Evolutionary conservation across 805 yeast species (phyloP).

Genomic region (Wickerhamomyces sydowiorum): DNA sequence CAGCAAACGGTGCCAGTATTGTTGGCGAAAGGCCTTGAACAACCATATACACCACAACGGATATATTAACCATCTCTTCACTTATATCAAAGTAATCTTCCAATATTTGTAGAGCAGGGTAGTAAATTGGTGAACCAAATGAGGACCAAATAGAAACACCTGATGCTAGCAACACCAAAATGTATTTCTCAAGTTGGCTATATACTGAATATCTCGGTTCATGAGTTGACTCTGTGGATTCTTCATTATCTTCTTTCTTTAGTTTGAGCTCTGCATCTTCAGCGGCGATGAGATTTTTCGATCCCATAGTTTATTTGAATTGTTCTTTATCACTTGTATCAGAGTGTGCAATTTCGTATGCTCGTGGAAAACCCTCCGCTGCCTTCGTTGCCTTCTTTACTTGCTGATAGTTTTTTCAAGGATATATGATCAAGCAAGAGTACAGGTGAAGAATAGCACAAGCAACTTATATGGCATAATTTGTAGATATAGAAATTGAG

Average conservation of each 20-base stretch:
- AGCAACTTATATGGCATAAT: no score
- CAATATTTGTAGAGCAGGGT: constrained; percentile 65
- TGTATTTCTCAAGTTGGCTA: constrained; percentile 31
- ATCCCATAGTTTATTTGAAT: not conserved
- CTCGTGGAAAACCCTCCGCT: no score
- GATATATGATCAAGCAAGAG: no score
- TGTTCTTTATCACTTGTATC: no score
- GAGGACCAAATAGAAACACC: constrained; percentile 61
- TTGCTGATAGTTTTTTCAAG: no score
- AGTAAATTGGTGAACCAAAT: constrained; percentile 70
- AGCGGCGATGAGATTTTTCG: not conserved
- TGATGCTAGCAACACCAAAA: constrained; percentile 36
- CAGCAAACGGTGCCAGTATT: constrained; percentile 65
- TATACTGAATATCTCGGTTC: constrained; percentile 33
- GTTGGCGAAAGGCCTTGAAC: constrained; percentile 78
- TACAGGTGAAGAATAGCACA: no score
- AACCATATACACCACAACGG: constrained; percentile 71
- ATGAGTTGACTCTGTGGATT: not conserved
- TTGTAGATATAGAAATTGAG: no score
- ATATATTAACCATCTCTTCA: constrained; percentile 56
- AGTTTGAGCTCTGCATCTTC: not conserved
- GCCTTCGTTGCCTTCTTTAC: no score
- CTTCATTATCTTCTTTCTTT: not conserved
- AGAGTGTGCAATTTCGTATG: no score
- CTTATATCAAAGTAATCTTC: constrained; percentile 48